Percentiles rank a stretch among this genome's conserved stretches.
Evolutionary conservation across 192 early-diverging fungal genomes (phyloP).

Genomic region (Backusella australiensis): DNA sequence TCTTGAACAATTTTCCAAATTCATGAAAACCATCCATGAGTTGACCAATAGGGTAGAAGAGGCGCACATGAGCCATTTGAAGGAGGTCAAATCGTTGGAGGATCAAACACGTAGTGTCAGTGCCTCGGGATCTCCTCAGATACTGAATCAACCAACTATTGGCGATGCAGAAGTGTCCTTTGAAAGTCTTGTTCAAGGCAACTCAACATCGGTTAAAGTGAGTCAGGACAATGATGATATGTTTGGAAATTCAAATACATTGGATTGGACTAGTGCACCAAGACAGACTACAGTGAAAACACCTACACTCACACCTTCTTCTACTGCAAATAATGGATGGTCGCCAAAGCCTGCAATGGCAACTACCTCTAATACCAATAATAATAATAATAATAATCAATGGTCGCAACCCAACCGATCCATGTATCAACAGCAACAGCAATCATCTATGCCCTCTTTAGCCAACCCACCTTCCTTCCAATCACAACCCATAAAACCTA

Average conservation of each 20-base stretch:
- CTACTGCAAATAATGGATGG: background rate
- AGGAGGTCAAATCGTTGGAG: conserved; percentile 52
- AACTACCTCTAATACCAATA: background rate
- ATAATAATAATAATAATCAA: background rate
- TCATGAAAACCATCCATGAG: conserved; percentile 57
- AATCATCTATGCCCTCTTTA: background rate
- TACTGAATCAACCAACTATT: background rate
- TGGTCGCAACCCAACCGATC: background rate
- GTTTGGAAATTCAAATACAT: conserved; percentile 8
- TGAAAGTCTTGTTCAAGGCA: conserved; percentile 20
- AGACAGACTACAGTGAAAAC: background rate
- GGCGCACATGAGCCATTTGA: conserved; percentile 59
- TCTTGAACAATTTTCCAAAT: conserved; percentile 66
- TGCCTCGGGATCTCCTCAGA: conserved; percentile 23
- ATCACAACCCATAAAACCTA: background rate
- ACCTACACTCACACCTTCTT: background rate
- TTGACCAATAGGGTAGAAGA: conserved; percentile 56
- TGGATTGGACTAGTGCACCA: background rate
- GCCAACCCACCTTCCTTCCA: background rate
- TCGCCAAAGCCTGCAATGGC: background rate
- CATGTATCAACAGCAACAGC: background rate
- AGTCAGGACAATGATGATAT: conserved; percentile 9
- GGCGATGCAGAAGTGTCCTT: conserved; percentile 3
- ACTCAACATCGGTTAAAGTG: background rate
- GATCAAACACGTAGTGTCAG: conserved; percentile 43